Evolutionary conservation across 305 asterid genomes (phyloP).

Genomic region (Fraxinus ornus): DNA sequence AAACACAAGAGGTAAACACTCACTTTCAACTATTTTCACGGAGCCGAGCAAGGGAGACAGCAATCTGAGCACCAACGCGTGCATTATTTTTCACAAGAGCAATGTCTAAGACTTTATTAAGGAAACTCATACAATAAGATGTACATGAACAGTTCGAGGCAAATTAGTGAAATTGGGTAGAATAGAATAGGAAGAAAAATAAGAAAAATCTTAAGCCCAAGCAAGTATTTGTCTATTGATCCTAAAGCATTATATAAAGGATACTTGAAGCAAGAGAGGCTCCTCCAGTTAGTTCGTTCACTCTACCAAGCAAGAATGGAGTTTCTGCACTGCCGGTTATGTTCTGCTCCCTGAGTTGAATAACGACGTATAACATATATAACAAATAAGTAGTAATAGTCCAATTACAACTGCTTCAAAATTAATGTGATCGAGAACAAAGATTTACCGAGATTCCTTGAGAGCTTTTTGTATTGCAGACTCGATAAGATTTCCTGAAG

Average conservation of each 20-base stretch:
- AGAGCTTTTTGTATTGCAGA: slow-evolving; percentile 85
- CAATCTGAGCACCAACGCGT: slow-evolving; percentile 68
- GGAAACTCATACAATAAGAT: slow-evolving; percentile 35
- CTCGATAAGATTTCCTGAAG: slow-evolving; percentile 77
- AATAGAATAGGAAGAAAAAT: background rate
- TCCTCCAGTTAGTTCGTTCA: slow-evolving; percentile 87
- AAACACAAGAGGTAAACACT: slow-evolving; percentile 8
- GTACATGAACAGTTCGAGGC: background rate
- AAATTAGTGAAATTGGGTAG: too few relatives aligned
- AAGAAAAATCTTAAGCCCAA: background rate
- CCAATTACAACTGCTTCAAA: background rate
- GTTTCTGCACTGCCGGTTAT: slow-evolving; percentile 83
- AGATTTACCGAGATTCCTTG: slow-evolving; percentile 68
- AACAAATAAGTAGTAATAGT: background rate
- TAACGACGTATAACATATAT: background rate
- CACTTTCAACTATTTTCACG: slow-evolving; percentile 33
- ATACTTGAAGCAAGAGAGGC: slow-evolving; percentile 92
- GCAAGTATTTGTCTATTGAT: background rate
- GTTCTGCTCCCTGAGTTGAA: slow-evolving; percentile 66
- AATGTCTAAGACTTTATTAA: slow-evolving; percentile 55
- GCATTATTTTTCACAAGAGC: slow-evolving; percentile 94
- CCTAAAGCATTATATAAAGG: slow-evolving; percentile 32
- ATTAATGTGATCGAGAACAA: slow-evolving; percentile 1
- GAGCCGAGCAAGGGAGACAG: slow-evolving; percentile 69
- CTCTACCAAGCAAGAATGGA: slow-evolving; percentile 88